Base-by-base conservation (phyloP, 331 rosid genomes). In the Arachis monticola region DNA sequence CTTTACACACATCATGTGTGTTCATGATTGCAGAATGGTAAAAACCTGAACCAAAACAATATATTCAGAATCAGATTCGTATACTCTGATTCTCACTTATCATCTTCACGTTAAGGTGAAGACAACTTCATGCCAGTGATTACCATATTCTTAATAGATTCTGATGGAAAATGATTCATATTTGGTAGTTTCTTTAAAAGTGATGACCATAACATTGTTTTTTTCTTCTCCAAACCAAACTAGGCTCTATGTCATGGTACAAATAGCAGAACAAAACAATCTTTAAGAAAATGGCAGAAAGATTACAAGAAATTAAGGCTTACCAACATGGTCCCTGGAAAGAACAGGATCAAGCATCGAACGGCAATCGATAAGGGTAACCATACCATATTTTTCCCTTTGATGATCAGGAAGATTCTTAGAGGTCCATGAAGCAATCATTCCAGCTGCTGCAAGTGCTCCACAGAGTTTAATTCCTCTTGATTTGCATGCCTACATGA, bases 291-390 rank as follows among this genome's bases (percentile, higher is more conserved):
- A n/a, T 11, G 13, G 61, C 62, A 58, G 12, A 42, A 44, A 14
- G 70, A 64, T 42, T 30, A 60, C 44, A 12, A 44, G 47, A 69
- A 74, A 61, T 73, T 41, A 50, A 11, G 59, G 70, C 80, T 79
- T 83, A 94, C 99, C 99, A 64, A 85, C 67, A 72, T 90, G 85
- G 71, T 80, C 77, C 74, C 74, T 79, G 64, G 71, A 10, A 70
- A 92, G 92, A 51, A 88, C 84, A 17, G 99, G 99, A 57, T 92
- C 92, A 35, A 90, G 97, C 78, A 72, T 51, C 5, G 97, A 61
- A 83, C 97, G 99, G 83, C 97, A 94, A 82, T 94, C 96, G 11
- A 72, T 35, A 63, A 94, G 96, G n/a, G 97, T 92, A 13, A 94
- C 91, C 2, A 88, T 96, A 31, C 84, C 97, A 78, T 94, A 90